Percentiles rank a stretch among this genome's conserved stretches.
phyloP scores from a whole-genome alignment of 2,329 filamentous ascomycete species.

The Curvularia lunata region DNA sequence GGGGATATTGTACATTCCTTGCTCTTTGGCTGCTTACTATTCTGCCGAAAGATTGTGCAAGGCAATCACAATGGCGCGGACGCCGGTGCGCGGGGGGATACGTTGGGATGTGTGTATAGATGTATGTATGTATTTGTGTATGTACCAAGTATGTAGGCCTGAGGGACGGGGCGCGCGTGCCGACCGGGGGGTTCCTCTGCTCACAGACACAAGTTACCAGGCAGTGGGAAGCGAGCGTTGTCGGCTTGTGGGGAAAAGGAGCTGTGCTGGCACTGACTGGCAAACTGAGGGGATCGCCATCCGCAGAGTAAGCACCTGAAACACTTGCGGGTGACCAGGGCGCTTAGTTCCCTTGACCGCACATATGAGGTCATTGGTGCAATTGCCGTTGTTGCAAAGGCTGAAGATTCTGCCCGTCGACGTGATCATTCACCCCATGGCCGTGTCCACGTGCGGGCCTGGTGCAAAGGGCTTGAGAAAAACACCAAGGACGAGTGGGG shows the following conservation, averaged over 20 bases:
- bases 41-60: background rate
- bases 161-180: background rate
- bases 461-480: background rate
- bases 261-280: slow-evolving; percentile 9
- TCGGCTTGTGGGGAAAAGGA: background rate
- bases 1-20: background rate
- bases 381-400: background rate
- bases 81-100: background rate
- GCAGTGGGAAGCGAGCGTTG: background rate
- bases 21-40: background rate
- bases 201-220: background rate
- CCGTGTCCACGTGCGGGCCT: background rate
- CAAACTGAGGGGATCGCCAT: background rate
- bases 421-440: background rate
- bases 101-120: too few species aligned
- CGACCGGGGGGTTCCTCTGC: background rate
- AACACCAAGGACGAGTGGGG: background rate
- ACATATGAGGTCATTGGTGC: slow-evolving; percentile 18
- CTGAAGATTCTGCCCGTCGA: background rate
- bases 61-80: too few species aligned
- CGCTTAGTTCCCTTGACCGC: slow-evolving; percentile 11
- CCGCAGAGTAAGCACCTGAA: slow-evolving; percentile 14
- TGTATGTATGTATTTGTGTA: background rate
- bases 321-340: slow-evolving; percentile 23
- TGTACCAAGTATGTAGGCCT: background rate